These are phyloP conservation scores for Cercospora citrullina DNA, from an alignment of 2,329 filamentous ascomycete genomes.

Conservation along the genomic window DNA sequence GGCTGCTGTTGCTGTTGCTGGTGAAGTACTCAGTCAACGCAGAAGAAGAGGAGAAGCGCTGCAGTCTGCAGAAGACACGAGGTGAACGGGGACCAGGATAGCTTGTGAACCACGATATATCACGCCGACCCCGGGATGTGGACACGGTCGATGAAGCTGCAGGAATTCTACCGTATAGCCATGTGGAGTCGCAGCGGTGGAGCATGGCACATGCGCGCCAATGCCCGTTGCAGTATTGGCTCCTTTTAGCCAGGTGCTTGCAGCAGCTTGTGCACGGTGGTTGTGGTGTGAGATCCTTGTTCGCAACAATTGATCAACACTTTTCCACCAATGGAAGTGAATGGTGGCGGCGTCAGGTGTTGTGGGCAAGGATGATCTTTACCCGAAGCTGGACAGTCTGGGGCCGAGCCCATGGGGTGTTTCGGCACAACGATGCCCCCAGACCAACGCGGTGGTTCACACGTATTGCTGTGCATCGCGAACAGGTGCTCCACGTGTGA, in stretches of 20 bases:
- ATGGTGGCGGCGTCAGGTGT: neutral
- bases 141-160: neutral
- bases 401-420: conserved; percentile 5
- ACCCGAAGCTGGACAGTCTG: neutral
- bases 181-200: conserved; percentile 5
- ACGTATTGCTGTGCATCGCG: neutral
- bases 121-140: conserved; percentile 1
- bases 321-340: neutral
- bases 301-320: conserved; percentile 5
- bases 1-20: neutral
- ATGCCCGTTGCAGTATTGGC: neutral
- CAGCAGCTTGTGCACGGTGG: neutral
- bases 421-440: neutral
- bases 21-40: neutral
- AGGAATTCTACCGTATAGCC: conserved; percentile 6
- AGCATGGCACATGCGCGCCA: conserved; percentile 7
- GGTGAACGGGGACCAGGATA: neutral
- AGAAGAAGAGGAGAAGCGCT: neutral
- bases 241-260: conserved; percentile 1
- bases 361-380: conserved; percentile 1
- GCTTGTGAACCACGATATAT: conserved; percentile 2
- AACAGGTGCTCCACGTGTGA: neutral
- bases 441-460: neutral
- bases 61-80: neutral
- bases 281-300: conserved; percentile 3